These are phyloP conservation scores for Groenewaldozyma auringiensis DNA, from an alignment of 1,139 yeast genomes.

Conservation along the genomic window DNA sequence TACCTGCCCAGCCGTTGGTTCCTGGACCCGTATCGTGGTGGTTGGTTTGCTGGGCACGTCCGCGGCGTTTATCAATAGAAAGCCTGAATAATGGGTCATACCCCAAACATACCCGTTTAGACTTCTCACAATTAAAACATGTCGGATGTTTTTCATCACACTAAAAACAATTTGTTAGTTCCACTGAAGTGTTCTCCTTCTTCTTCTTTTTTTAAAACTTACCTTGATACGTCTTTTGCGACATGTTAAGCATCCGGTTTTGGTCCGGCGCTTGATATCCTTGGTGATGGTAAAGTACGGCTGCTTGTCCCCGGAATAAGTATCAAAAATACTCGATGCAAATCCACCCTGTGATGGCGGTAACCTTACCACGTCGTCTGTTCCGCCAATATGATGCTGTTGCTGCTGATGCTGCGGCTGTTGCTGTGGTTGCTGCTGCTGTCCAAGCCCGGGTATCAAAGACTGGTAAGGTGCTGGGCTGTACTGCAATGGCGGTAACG, in stretches of 20 bases:
- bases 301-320: constrained; percentile 8
- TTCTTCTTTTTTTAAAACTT: constrained; percentile 3
- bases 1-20: constrained; percentile 1
- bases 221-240: constrained; percentile 52
- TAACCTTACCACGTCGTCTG: neutral
- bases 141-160: constrained; percentile 72
- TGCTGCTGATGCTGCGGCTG: neutral
- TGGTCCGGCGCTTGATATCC: constrained; percentile 41
- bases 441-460: neutral
- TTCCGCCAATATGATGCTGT: neutral
- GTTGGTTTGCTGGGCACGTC: neutral
- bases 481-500: constrained; percentile 3
- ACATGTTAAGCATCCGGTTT: constrained; percentile 73
- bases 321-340: neutral
- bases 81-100: constrained; percentile 39
- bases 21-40: neutral
- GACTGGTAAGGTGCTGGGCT: neutral
- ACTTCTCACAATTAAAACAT: constrained; percentile 65
- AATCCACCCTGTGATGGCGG: neutral
- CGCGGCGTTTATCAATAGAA: constrained; percentile 17
- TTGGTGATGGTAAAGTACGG: constrained; percentile 18
- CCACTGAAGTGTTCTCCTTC: constrained; percentile 25
- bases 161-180: constrained; percentile 10
- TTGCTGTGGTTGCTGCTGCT: neutral
- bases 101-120: constrained; percentile 62